These are phyloP conservation scores for Paxillus rubicundulus DNA, from an alignment of 768 basidiomycete genomes.

Conservation along the genomic window DNA sequence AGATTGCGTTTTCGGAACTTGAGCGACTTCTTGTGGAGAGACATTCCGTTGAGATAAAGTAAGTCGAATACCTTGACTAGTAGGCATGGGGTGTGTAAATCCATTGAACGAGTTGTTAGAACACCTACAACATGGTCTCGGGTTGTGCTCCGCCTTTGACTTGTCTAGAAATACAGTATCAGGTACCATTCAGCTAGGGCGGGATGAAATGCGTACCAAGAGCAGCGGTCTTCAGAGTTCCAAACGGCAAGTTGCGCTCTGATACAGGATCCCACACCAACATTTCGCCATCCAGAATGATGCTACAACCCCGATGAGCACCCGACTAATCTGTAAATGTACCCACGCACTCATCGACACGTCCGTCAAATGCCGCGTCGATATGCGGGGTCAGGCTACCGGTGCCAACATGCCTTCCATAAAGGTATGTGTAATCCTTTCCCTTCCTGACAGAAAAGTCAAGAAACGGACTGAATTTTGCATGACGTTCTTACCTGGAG, in stretches of 20 bases:
- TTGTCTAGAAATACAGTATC: slow-evolving; percentile 47
- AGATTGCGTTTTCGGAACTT: slow-evolving; percentile 79
- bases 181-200: background rate
- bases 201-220: slow-evolving; percentile 48
- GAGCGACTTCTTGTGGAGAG: slow-evolving; percentile 69
- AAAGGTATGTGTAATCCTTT: slow-evolving; percentile 88
- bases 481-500: slow-evolving; percentile 57
- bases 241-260: slow-evolving; percentile 87
- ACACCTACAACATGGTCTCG: slow-evolving; percentile 86
- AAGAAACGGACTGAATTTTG: background rate
- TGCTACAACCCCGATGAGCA: slow-evolving; percentile 43
- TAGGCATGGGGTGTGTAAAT: background rate
- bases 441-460: slow-evolving; percentile 59
- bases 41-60: slow-evolving; percentile 82
- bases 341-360: slow-evolving; percentile 72
- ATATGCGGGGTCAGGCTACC: slow-evolving; percentile 92
- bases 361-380: slow-evolving; percentile 66
- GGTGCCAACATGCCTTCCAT: slow-evolving; percentile 76
- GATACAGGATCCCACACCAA: slow-evolving; percentile 94
- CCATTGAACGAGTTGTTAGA: background rate
- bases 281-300: slow-evolving; percentile 98
- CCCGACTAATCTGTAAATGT: background rate
- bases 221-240: slow-evolving; percentile 90
- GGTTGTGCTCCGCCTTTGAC: slow-evolving; percentile 64
- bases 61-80: slow-evolving; percentile 98